Evolutionary conservation across 2,329 filamentous ascomycete genomes (phyloP), one percentile per base, ranked within the genome.

Genomic region (Paecilomyces niveus): DNA sequence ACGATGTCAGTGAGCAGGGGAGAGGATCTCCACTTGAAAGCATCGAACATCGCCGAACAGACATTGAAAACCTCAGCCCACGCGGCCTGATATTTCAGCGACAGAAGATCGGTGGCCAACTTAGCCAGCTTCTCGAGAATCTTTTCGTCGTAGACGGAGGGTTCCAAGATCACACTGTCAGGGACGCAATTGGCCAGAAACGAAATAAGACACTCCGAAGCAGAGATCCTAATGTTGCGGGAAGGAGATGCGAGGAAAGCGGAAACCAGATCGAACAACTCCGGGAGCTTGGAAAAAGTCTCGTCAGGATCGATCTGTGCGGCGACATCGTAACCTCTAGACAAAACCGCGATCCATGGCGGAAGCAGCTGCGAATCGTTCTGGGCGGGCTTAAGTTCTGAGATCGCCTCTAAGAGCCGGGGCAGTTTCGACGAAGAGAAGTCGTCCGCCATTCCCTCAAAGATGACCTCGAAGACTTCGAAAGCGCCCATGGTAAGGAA

Each of bases 381-480:
- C 65, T 92, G 85, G 3, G 92, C 90, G 8, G 94, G 94, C 65
- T 93, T 90, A 64, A 99, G 79, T 72, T 97, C 92, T 11, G 89
- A 87, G 65, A 99, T 96, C 56, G 94, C 92, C 63, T 96, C 92
- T 67, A 97, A 83, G 11, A 99, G 82, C 58, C 90, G 85, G 2
- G 92, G 92, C 11, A 99, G 82, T 76, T 97, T 99, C 0, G 90
- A 85, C 2, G 92, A 95, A 0, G 92, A 90, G 54, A 92, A 83
- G 64, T 96, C 91, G 64, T 92, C 89, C 15, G 87, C 84, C 88
- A 99, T 92, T 7, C 92, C 89, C 66, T 89, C 88, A 64, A 99
- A 97, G 52, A 97, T 96, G 72, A 96, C 89, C 73, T 99, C 94
- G 68, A 99, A 99, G 3, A 97, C 93, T 64, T 97, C 93, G 67